Base-by-base conservation (phyloP, 2,329 filamentous ascomycete genomes). In the Plectosphaerella plurivora region DNA sequence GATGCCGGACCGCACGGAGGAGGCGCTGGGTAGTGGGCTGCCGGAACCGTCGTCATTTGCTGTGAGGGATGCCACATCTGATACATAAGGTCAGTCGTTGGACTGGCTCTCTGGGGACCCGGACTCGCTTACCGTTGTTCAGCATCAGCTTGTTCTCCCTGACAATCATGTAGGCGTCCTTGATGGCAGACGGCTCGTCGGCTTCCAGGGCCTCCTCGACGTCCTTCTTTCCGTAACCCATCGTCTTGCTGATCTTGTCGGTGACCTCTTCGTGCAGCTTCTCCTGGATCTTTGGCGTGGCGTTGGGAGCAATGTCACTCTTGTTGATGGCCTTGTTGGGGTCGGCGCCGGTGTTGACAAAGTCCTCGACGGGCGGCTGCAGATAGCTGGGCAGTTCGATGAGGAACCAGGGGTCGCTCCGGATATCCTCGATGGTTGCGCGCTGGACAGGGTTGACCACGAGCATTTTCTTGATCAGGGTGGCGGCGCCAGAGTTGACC, bases 131-230 rank as follows among this genome's bases (percentile, higher is more conserved):
- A 95, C 90, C 91, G 68, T 91, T 96, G 51, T 86, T 87, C 68
- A 92, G 89, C 92, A 97, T 97, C 67, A 97, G 82, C 69, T 97
- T 94, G 67, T 97, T 97, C 71, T 99, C 94, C 50, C 93, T 85
- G 24, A 99, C 91, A 68, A 99, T 99, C 72, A 97, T 86, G 73
- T 97, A 99, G 1, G 94, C 94, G 71, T 99, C 94, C 73, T 99
- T 99, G 77, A 99, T 97, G 11, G 94, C 92, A 53, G 92, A 97
- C 12, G 94, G 94, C 68, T 99, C 94, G 50, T 94, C 86, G 52
- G 91, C 91, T 63, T 88, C 87, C 57, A 99, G 76, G 20, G 94
- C 93, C 69, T 97, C 94, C 66, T 97, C 89, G 50, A 99, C 93
- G 74, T 99, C 94, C 56, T 88, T 88, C 67, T 90, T 93, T 36